A percentile compares a stretch with the other conserved stretches of the same genome.
These are phyloP conservation scores for Volvariella surrecta DNA, from an alignment of 1,284 basidiomycete genomes.

Conservation along the genomic window DNA sequence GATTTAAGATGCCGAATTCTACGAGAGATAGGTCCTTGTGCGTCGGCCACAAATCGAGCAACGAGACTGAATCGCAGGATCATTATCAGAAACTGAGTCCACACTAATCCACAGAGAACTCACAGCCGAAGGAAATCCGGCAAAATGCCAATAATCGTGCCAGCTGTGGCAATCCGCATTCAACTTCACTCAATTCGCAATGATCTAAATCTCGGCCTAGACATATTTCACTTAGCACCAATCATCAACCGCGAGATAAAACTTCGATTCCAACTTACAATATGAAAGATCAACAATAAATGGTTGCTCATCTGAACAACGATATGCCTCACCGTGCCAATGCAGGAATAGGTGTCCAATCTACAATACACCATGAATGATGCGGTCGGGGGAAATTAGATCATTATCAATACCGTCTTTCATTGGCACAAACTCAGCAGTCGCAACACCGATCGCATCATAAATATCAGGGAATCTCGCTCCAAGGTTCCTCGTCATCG, in stretches of 20 bases:
- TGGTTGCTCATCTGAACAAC: slow-evolving; percentile 29
- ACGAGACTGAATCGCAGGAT: slow-evolving; percentile 14
- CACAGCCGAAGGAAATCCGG: slow-evolving; percentile 12
- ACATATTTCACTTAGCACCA: not conserved
- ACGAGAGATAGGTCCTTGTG: slow-evolving; percentile 18
- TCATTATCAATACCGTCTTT: not conserved
- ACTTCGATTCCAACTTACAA: slow-evolving; percentile 17
- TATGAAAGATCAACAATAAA: slow-evolving; percentile 26
- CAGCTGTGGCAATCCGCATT: slow-evolving; percentile 7
- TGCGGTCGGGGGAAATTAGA: not conserved
- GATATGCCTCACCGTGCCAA: slow-evolving; percentile 26
- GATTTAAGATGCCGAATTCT: slow-evolving; percentile 25
- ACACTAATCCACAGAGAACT: slow-evolving; percentile 11
- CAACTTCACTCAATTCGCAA: slow-evolving; percentile 7
- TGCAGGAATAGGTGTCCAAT: slow-evolving; percentile 28
- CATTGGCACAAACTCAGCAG: slow-evolving; percentile 9
- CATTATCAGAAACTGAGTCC: not conserved
- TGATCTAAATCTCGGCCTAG: slow-evolving; percentile 11
- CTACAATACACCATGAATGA: slow-evolving; percentile 16
- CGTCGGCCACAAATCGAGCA: slow-evolving; percentile 16
- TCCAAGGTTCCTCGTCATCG: slow-evolving; percentile 10
- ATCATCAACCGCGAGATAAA: not conserved
- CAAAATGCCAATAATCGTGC: slow-evolving; percentile 7
- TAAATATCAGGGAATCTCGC: slow-evolving; percentile 9
- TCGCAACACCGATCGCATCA: slow-evolving; percentile 11